These are phyloP conservation scores for Suhomyces kilbournensis DNA, from an alignment of 805 yeast species.

Conservation along the genomic window DNA sequence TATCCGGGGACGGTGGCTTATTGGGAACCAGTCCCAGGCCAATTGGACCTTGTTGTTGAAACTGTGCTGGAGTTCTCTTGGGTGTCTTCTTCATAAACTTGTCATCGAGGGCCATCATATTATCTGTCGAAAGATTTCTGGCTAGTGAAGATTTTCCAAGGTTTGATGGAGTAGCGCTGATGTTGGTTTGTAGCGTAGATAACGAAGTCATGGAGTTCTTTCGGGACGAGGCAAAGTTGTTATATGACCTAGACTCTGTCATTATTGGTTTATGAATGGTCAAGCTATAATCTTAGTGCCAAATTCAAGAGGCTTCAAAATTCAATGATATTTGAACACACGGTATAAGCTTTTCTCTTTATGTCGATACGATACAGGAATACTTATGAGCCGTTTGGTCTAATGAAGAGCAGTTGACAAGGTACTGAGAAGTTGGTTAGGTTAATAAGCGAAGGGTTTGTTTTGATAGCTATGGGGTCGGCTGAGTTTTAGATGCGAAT, in stretches of 20 bases:
- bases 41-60: slow-evolving; percentile 1
- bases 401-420: too few species aligned
- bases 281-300: not conserved
- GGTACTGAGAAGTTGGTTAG: not conserved
- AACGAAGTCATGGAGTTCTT: slow-evolving; percentile 7
- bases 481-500: not conserved
- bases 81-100: slow-evolving; percentile 38
- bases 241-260: not conserved
- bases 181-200: slow-evolving; percentile 3
- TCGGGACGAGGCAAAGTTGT: slow-evolving; percentile 2
- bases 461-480: not conserved
- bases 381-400: not conserved
- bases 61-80: slow-evolving; percentile 17
- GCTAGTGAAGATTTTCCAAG: slow-evolving; percentile 11
- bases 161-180: not conserved
- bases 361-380: not conserved
- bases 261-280: not conserved
- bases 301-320: not conserved
- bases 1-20: slow-evolving; percentile 4
- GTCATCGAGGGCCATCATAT: slow-evolving; percentile 35
- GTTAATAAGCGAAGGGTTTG: not conserved
- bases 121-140: slow-evolving; percentile 38
- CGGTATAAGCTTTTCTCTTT: not conserved
- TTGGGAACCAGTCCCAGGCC: not conserved
- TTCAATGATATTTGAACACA: not conserved